A percentile compares a stretch with the other conserved stretches of the same genome.
Conservation (phyloP, 495 filamentous ascomycete species). For the Aspergillus diversus region DNA sequence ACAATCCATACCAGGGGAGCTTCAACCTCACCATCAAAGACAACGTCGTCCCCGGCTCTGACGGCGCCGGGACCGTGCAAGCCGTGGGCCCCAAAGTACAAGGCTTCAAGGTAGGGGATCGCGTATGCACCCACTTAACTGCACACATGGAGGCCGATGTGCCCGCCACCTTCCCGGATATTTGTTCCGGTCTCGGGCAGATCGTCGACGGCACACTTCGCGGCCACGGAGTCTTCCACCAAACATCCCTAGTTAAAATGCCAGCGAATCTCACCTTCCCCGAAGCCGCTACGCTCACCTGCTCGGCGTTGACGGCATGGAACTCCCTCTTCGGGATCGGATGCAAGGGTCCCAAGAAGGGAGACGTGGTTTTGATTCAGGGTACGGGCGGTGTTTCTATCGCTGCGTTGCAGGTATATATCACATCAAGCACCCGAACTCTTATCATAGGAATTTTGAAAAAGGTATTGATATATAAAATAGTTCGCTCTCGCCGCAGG, state of each 20-base stretch:
- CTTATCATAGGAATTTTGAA: too few species aligned
- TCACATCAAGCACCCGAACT: too few species aligned
- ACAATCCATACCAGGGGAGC: constrained; percentile 1
- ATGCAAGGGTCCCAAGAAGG: constrained; percentile 48
- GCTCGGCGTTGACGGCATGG: constrained; percentile 31
- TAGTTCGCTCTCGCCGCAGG: constrained; percentile 73
- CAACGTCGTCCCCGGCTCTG: constrained; percentile 63
- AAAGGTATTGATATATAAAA: too few species aligned
- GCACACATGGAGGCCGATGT: constrained; percentile 45
- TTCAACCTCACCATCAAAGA: constrained; percentile 38
- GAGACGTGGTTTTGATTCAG: constrained; percentile 45
- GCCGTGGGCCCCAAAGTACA: constrained; percentile 34
- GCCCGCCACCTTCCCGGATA: constrained; percentile 43
- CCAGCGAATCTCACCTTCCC: constrained; percentile 28
- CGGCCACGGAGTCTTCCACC: constrained; percentile 73
- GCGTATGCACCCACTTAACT: constrained; percentile 21
- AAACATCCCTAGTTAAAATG: constrained; percentile 62
- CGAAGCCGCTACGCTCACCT: constrained; percentile 33
- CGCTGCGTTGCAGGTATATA: constrained; percentile 56
- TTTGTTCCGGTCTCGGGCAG: constrained; percentile 61
- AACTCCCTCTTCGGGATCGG: constrained; percentile 64
- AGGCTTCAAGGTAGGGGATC: constrained; percentile 22
- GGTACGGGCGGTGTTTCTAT: constrained; percentile 75
- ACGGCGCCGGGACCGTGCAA: constrained; percentile 68
- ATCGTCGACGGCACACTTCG: constrained; percentile 64